Evolutionary conservation across 225 moss, liverwort and hornwort genomes (phyloP), one percentile per base, ranked within the genome.

Genomic region (Neckera pumila): DNA sequence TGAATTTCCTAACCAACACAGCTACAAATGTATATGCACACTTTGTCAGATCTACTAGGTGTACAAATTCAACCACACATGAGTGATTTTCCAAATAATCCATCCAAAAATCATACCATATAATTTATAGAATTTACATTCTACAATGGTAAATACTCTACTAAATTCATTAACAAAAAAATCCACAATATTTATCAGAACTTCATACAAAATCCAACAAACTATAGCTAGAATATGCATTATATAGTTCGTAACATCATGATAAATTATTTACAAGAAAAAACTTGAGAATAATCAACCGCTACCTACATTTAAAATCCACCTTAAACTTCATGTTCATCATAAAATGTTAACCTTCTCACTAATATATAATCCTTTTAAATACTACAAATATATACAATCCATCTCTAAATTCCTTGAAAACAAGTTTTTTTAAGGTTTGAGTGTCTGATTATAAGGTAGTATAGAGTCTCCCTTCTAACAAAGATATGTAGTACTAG

Each of bases 401-500:
- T 0, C 9, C 1, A 26, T 40, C 5, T 25, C 1, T 26, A 0
- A 71, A 15, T 3, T 27, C 14, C 9, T 71, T 71, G 3, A 26
- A 42, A 26, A 70, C 3, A 3, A 69, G 25, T 40, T 70, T 14
- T 23, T 4, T 0, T 40, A 1, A 26, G 2, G 27, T 27, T 1
- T 42, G n/a, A n/a, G n/a, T n/a, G n/a, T n/a, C n/a, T n/a, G 2
- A 3, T 0, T 71, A 0, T 15, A 9, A 42, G 0, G 27, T 71
- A 26, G 15, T 14, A 70, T 14, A 8, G 8, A 20, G 17, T 66
- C n/a, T 66, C 3, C 6, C 0, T 66, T 21, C n/a, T 66, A n/a
- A 20, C 0, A 34, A 21, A 21, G 6, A 6, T 66, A 66, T n/a
- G 3, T 66, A 66, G 11, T n/a, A 6, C 2, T 66, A 3, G 6